Evolutionary conservation across 306 rosid genomes (phyloP), one percentile per base, ranked within the genome.

Genomic region (Citrullus amarus): DNA sequence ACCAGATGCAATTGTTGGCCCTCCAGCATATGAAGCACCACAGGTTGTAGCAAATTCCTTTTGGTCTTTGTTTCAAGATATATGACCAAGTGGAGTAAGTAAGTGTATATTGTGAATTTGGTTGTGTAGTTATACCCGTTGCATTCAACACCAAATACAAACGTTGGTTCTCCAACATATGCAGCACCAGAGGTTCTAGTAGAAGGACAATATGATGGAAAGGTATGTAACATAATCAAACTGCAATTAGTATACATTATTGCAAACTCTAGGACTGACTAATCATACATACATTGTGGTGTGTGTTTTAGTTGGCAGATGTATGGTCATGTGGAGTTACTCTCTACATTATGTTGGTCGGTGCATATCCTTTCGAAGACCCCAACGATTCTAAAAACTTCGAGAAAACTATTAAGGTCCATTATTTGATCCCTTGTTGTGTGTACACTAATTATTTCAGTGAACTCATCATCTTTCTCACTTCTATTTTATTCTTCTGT

Each of bases 1-100:
- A 18, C 92, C 92, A 77, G 85, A 86, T 71, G 84, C 92, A 76
- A 88, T 90, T 17, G 90, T 88, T 80, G 92, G 92, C 75, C 85
- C 77, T 12, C 77, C 77, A 6, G 59, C 77, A 25, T 72, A 72
- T 25, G 48, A 48, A 72, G 77, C 77, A 72, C 77, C 77, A 2
- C 59, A 72, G 14, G 77, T 72, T 72, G 41, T 72, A 22, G 22
- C 57, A 14, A 25, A 25, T 25, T 25, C 6, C 4, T 6, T 28
- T 8, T 22, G 44, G 44, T 0, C 32, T 69, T 58, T 58, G 10
- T 46, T 46, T 43, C 30, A n/a, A 56, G 10, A 17, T 56, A 56
- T 25, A 25, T 25, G 28, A 25, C 28, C 28, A 25, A 25, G 28
- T 25, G 28, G 28, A 25, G 28, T 25, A 25, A 0, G 28, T 25